Conservation (phyloP, 78 protist genomes). For the Speleostelium caveatum region DNA sequence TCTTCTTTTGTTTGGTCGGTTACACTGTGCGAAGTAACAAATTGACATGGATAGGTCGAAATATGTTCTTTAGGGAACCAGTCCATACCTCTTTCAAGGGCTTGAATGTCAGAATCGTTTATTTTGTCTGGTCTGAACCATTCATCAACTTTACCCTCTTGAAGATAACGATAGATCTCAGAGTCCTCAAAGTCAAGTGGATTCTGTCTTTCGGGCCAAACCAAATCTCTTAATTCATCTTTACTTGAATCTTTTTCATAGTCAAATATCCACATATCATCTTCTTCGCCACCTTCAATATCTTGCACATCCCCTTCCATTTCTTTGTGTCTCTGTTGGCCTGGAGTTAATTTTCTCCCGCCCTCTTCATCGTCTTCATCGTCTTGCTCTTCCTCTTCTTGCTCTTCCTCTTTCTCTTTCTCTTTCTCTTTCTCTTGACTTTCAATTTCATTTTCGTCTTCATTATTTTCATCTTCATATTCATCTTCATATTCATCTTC, state of each 20-base stretch:
- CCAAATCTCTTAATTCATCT: background rate
- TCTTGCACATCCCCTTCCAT: background rate
- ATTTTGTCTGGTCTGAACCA: constrained; percentile 67
- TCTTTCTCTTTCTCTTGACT: too few species aligned
- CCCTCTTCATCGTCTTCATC: too few species aligned
- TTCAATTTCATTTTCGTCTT: too few species aligned
- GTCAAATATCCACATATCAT: background rate
- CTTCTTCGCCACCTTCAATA: background rate
- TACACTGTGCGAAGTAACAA: background rate
- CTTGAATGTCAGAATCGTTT: background rate
- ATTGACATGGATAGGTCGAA: constrained; percentile 43
- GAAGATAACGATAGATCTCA: constrained; percentile 34
- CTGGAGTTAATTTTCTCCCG: too few species aligned
- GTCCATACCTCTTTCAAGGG: constrained; percentile 21
- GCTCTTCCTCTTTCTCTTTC: too few species aligned
- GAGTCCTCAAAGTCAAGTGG: constrained; percentile 10
- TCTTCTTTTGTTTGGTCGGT: constrained; percentile 10
- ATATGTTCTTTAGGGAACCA: constrained; percentile 51
- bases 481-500: constrained; percentile 16
- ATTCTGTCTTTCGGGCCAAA: background rate
- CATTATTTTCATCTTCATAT: too few species aligned
- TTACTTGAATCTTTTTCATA: too few species aligned
- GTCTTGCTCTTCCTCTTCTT: too few species aligned
- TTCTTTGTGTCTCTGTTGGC: too few species aligned
- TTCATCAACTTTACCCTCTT: constrained; percentile 50